These are phyloP conservation scores for Nakazawaea siamensis DNA, from an alignment of 805 yeast species.

Conservation along the genomic window DNA sequence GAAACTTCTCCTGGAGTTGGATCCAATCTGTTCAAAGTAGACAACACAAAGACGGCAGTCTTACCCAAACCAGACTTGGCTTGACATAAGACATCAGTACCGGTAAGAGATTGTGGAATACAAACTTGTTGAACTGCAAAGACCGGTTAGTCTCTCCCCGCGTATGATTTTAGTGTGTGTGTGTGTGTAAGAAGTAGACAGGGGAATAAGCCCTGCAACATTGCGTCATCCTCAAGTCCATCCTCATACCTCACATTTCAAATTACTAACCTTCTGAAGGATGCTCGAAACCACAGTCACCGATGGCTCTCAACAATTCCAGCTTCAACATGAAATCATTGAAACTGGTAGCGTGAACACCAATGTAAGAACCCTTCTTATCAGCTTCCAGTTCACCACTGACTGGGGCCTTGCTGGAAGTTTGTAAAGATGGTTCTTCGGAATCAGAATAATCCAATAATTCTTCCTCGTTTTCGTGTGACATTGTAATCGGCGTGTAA, in stretches of 20 bases:
- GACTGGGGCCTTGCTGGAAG: constrained; percentile 39
- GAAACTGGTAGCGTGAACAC: constrained; percentile 97
- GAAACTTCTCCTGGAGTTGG: constrained; percentile 97
- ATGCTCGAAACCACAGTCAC: constrained; percentile 99
- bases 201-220: too few relatives aligned
- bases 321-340: constrained; percentile 96
- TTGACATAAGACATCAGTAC: constrained; percentile 96
- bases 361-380: constrained; percentile 96
- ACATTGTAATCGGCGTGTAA: constrained; percentile 52
- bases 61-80: constrained; percentile 99
- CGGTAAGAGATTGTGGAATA: constrained; percentile 95
- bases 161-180: constrained; percentile 11
- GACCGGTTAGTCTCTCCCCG: too few relatives aligned
- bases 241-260: too few relatives aligned
- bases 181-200: too few relatives aligned
- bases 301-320: constrained; percentile 93
- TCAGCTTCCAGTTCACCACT: constrained; percentile 46
- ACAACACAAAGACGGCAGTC: constrained; percentile 94
- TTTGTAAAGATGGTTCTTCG: constrained; percentile 83
- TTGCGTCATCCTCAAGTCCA: too few relatives aligned
- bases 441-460: constrained; percentile 97
- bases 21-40: constrained; percentile 94
- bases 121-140: constrained; percentile 88
- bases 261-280: constrained; percentile 91
- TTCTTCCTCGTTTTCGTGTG: constrained; percentile 99